Evolutionary conservation across 2,329 filamentous ascomycete genomes (phyloP).

Genomic region (Anthostomella pinea): DNA sequence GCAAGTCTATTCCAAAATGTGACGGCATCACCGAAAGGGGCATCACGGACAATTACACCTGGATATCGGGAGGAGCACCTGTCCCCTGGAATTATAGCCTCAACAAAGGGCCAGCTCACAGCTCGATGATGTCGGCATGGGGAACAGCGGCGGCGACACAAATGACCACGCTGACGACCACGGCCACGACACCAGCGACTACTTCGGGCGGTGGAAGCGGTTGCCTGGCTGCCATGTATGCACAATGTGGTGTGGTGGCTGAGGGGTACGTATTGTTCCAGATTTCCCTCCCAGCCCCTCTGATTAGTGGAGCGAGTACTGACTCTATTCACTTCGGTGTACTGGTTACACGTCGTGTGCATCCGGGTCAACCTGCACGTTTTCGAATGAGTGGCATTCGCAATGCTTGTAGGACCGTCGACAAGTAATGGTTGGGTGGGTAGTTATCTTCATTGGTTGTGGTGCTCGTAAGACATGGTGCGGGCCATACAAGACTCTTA

Average conservation of each 20-base stretch:
- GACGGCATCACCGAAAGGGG: conserved; percentile 40
- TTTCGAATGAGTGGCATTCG: conserved; percentile 8
- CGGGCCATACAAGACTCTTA: no score
- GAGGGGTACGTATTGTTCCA: no score
- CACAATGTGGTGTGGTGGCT: conserved; percentile 7
- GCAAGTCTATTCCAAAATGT: conserved; percentile 32
- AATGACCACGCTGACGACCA: conserved; percentile 2
- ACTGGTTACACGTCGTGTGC: conserved; percentile 2
- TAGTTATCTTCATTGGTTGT: no score
- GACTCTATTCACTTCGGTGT: no score
- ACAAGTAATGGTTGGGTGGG: no score
- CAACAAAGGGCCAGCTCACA: conserved; percentile 36
- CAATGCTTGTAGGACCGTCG: conserved; percentile 5
- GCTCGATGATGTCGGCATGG: conserved; percentile 25
- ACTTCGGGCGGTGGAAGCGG: not conserved
- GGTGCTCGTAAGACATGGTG: no score
- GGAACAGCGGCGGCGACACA: conserved; percentile 2
- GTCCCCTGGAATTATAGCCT: conserved; percentile 35
- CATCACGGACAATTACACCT: conserved; percentile 38
- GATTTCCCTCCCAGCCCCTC: no score
- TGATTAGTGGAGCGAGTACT: no score
- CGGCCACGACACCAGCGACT: not conserved
- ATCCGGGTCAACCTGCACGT: conserved; percentile 5
- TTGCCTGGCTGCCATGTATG: conserved; percentile 4
- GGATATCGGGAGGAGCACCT: conserved; percentile 36